Conservation (phyloP, 202 grass and related monocot genomes). For the Hordeum pubiflorum region DNA sequence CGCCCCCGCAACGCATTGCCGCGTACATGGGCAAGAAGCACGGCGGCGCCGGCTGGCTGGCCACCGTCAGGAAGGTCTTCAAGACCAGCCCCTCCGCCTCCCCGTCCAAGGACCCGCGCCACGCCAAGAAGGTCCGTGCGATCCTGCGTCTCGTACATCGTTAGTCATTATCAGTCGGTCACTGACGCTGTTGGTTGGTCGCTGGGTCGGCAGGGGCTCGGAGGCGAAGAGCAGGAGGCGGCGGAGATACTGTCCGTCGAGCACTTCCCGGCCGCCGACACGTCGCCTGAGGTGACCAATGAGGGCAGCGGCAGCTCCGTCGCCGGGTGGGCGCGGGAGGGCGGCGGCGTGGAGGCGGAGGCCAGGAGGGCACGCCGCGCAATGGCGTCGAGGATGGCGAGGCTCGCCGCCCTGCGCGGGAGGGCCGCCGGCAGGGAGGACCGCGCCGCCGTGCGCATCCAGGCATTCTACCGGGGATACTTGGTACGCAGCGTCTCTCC, state of each 20-base stretch:
- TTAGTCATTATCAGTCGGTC: not conserved
- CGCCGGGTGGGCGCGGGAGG: not conserved
- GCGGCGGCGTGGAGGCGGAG: not conserved
- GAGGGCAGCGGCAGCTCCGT: constrained; percentile 19
- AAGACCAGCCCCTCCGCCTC: constrained; percentile 35
- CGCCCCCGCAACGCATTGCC: not conserved
- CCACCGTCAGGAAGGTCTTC: constrained; percentile 80
- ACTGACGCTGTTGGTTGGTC: not conserved
- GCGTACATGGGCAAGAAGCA: constrained; percentile 26
- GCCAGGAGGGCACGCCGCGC: not conserved
- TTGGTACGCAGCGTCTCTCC: constrained; percentile 34
- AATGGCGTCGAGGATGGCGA: constrained; percentile 37
- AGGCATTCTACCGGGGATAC: constrained; percentile 76
- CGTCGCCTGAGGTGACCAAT: constrained; percentile 68
- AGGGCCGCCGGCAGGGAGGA: constrained; percentile 34
- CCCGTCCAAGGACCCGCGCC: constrained; percentile 29
- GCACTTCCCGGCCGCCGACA: constrained; percentile 59
- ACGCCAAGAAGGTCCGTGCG: constrained; percentile 18
- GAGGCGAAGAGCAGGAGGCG: constrained; percentile 6
- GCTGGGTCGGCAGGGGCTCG: not conserved
- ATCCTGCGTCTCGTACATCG: not conserved
- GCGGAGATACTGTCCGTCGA: constrained; percentile 66
- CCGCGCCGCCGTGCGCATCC: constrained; percentile 61
- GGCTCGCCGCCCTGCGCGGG: constrained; percentile 23
- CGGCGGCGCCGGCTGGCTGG: constrained; percentile 48